These are phyloP conservation scores for Haplosporangium sp. DNA, from an alignment of 371 early-diverging fungal genomes.

Conservation along the genomic window DNA sequence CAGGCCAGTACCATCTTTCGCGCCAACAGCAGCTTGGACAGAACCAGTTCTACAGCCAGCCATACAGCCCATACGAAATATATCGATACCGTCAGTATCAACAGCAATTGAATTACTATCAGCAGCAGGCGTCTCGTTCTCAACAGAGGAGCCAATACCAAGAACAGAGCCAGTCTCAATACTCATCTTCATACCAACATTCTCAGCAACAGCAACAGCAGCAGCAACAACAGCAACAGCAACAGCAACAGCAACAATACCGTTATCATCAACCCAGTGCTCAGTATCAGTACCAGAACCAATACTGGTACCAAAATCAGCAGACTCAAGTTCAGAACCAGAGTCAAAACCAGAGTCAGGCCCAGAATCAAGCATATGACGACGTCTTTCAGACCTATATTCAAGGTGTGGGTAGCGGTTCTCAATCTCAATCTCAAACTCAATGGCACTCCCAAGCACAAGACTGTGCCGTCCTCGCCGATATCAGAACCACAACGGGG, in stretches of 20 bases:
- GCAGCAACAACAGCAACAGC: conserved; percentile 3
- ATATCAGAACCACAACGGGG: too few species aligned
- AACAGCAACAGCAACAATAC: conserved; percentile 7
- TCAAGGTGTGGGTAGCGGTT: too few species aligned
- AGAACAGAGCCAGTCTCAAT: neutral
- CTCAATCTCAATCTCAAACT: too few species aligned
- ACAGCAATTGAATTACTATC: neutral
- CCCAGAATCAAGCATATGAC: neutral
- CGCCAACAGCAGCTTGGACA: neutral
- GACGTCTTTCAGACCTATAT: too few species aligned
- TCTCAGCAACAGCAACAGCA: conserved; percentile 1
- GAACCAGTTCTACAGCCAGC: neutral
- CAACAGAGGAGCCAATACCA: neutral
- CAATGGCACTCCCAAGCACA: too few species aligned
- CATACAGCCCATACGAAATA: neutral
- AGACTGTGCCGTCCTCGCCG: too few species aligned
- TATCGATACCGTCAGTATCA: neutral
- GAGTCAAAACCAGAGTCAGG: too few species aligned
- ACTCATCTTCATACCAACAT: neutral
- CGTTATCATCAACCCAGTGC: too few species aligned
- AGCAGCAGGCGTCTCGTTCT: too few species aligned
- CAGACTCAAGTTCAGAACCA: neutral
- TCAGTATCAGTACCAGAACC: neutral
- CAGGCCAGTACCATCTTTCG: neutral
- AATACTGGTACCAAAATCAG: neutral